Evolutionary conservation across 2,329 filamentous ascomycete genomes (phyloP).

Genomic region (Pseudopyrenochaeta lycopersici): DNA sequence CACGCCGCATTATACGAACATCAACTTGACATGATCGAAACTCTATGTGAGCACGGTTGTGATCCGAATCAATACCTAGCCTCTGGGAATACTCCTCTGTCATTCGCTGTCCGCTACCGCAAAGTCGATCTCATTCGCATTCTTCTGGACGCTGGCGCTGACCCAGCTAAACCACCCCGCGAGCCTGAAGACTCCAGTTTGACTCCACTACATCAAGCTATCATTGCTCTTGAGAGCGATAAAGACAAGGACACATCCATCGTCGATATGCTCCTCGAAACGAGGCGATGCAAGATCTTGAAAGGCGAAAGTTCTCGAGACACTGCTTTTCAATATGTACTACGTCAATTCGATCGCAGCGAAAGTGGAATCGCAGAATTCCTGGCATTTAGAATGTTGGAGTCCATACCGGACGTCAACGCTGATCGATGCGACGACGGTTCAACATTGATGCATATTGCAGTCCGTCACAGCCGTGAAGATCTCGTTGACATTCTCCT

Average conservation of each 20-base stretch:
- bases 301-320: slow-evolving; percentile 8
- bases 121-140: slow-evolving; percentile 18
- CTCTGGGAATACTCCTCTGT: slow-evolving; percentile 21
- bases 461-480: slow-evolving; percentile 55
- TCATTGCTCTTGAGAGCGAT: slow-evolving; percentile 13
- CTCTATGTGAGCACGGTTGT: slow-evolving; percentile 18
- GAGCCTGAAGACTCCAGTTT: neutral
- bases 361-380: slow-evolving; percentile 5
- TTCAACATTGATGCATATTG: slow-evolving; percentile 29
- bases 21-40: slow-evolving; percentile 16
- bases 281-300: slow-evolving; percentile 24
- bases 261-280: slow-evolving; percentile 21
- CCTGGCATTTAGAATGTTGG: slow-evolving; percentile 28
- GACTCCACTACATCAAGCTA: slow-evolving; percentile 22
- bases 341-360: slow-evolving; percentile 9
- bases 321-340: slow-evolving; percentile 24
- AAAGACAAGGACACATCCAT: slow-evolving; percentile 14
- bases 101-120: slow-evolving; percentile 13
- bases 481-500: slow-evolving; percentile 80
- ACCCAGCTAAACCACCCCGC: slow-evolving; percentile 11
- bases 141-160: slow-evolving; percentile 25
- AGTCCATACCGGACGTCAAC: slow-evolving; percentile 20
- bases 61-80: slow-evolving; percentile 21
- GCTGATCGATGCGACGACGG: slow-evolving; percentile 18
- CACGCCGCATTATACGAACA: slow-evolving; percentile 17